These are phyloP conservation scores for Penicillium capsulatum DNA, from an alignment of 2,329 filamentous ascomycete genomes.

Conservation along the genomic window DNA sequence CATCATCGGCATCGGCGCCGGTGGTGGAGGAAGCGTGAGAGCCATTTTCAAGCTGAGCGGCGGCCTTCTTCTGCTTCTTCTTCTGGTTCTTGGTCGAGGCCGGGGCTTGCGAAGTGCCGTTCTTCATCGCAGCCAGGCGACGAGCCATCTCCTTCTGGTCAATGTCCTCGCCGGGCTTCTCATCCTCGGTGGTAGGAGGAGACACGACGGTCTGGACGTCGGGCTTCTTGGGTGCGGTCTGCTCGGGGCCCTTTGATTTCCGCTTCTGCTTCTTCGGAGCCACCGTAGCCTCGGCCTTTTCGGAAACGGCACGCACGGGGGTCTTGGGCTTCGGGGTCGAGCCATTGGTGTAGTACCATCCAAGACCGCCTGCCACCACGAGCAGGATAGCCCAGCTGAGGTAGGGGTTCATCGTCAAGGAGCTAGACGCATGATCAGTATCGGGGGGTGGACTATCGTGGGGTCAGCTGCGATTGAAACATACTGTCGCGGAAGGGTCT, in stretches of 20 bases:
- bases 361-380: conserved; percentile 39
- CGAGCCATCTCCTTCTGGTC: conserved; percentile 73
- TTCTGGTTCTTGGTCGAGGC: conserved; percentile 48
- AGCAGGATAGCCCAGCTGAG: conserved; percentile 44
- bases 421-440: conserved; percentile 9
- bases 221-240: conserved; percentile 26
- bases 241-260: conserved; percentile 33
- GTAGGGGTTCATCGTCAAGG: conserved; percentile 42
- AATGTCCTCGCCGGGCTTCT: conserved; percentile 54
- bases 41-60: conserved; percentile 47
- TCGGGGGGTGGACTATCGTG: conserved; percentile 1
- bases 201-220: conserved; percentile 32
- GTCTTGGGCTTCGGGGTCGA: conserved; percentile 30
- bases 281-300: conserved; percentile 33
- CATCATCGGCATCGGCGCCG: conserved; percentile 74
- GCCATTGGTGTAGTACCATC: conserved; percentile 42
- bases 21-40: conserved; percentile 65
- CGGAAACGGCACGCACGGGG: conserved; percentile 27
- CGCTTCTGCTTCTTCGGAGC: conserved; percentile 42
- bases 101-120: conserved; percentile 58
- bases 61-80: conserved; percentile 68
- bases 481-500: conserved; percentile 7
- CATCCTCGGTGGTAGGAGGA: conserved; percentile 26
- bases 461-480: conserved; percentile 3
- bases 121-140: conserved; percentile 66